phyloP scores from a whole-genome alignment of 2,329 filamentous ascomycete genomes.

The Xylariales sp. region DNA sequence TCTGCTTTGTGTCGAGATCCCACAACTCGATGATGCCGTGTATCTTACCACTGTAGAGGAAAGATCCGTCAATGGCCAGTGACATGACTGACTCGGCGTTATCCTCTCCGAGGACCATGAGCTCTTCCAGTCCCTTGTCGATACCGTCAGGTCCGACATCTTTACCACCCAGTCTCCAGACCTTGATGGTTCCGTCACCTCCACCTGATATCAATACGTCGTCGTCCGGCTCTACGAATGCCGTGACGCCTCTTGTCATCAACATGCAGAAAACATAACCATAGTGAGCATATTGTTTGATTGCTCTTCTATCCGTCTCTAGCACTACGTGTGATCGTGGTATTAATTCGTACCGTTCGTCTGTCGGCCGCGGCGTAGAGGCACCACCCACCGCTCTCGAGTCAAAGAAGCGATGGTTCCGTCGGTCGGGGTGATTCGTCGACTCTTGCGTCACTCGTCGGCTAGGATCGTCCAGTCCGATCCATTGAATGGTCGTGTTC shows the following conservation, averaged over 20 bases:
- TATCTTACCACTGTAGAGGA: conserved; percentile 85
- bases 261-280: conserved; percentile 98
- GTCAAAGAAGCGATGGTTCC: conserved; percentile 89
- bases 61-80: conserved; percentile 80
- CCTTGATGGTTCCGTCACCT: conserved; percentile 87
- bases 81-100: conserved; percentile 66
- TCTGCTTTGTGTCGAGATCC: conserved; percentile 92
- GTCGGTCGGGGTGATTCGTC: conserved; percentile 66
- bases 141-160: conserved; percentile 45
- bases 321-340: conserved; percentile 55
- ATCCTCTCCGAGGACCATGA: conserved; percentile 60
- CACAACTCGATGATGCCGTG: conserved; percentile 90
- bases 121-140: conserved; percentile 61
- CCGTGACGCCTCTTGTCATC: conserved; percentile 64
- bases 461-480: conserved; percentile 62
- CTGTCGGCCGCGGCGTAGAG: conserved; percentile 67
- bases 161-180: conserved; percentile 67
- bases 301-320: conserved; percentile 76
- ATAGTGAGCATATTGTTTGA: conserved; percentile 85
- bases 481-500: conserved; percentile 95
- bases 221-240: conserved; percentile 64
- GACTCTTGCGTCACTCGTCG: conserved; percentile 57
- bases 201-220: conserved; percentile 88
- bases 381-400: conserved; percentile 80
- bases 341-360: conserved; percentile 51